These are phyloP conservation scores for Diaporthe destruens DNA, from an alignment of 2,329 filamentous ascomycete species.

Conservation along the genomic window DNA sequence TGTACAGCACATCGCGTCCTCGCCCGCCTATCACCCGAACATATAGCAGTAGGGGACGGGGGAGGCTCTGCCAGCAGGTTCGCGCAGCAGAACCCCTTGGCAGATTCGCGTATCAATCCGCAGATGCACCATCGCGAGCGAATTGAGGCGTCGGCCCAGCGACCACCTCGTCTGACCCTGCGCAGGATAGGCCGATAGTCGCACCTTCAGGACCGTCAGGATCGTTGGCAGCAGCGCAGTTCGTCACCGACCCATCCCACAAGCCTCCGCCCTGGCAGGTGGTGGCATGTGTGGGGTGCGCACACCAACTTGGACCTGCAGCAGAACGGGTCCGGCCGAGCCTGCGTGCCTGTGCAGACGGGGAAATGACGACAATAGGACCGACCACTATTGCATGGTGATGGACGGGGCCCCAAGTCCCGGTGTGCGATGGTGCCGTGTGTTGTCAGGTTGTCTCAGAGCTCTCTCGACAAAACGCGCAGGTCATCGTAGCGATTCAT, in stretches of 20 bases:
- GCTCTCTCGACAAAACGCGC: slow-evolving; percentile 4
- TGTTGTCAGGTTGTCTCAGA: background rate
- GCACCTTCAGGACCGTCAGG: background rate
- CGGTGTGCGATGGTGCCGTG: background rate
- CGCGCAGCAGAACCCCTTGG: background rate
- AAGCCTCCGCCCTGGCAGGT: slow-evolving; percentile 20
- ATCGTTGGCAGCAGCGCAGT: background rate
- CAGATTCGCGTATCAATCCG: no score
- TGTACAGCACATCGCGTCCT: background rate
- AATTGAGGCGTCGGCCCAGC: slow-evolving; percentile 7
- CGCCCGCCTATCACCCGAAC: background rate
- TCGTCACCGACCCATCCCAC: background rate
- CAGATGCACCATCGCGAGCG: background rate
- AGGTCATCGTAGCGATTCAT: background rate
- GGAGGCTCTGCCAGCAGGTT: background rate
- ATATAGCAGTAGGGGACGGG: background rate
- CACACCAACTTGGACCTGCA: slow-evolving; percentile 24
- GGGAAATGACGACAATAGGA: slow-evolving; percentile 19
- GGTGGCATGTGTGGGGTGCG: slow-evolving; percentile 14
- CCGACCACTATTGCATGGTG: background rate
- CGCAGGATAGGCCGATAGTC: slow-evolving; percentile 3
- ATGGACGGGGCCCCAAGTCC: background rate
- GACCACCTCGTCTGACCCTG: slow-evolving; percentile 18
- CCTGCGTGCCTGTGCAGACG: slow-evolving; percentile 7
- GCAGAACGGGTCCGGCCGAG: slow-evolving; percentile 26